Percentiles rank a stretch among this genome's conserved stretches.
Conservation (phyloP, 2,329 filamentous ascomycete species). For the Fusarium tjaetaba region DNA sequence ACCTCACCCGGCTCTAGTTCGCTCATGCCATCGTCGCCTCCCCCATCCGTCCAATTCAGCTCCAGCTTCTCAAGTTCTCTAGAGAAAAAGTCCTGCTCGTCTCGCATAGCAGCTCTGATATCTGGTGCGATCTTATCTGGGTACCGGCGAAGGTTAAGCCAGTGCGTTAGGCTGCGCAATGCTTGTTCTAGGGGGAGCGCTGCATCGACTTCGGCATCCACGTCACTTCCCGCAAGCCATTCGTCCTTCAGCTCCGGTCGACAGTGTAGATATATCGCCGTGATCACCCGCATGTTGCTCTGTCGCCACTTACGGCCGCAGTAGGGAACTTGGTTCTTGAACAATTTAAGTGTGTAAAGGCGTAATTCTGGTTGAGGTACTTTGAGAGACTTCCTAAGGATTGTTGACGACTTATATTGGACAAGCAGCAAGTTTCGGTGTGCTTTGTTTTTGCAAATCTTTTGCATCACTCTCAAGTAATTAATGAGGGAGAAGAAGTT, state of each 20-base stretch:
- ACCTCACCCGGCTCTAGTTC: constrained; percentile 50
- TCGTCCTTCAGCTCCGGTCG: constrained; percentile 92
- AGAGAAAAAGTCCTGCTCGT: constrained; percentile 83
- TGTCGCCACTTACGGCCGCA: constrained; percentile 98
- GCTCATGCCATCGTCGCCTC: constrained; percentile 47
- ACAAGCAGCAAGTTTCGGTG: constrained; percentile 94
- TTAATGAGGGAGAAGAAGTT: constrained; percentile 97
- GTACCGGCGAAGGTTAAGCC: constrained; percentile 88
- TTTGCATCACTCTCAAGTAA: constrained; percentile 95
- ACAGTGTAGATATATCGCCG: constrained; percentile 93
- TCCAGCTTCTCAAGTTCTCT: constrained; percentile 80
- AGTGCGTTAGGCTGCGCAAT: constrained; percentile 87
- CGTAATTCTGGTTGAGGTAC: constrained; percentile 88
- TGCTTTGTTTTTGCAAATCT: constrained; percentile 94
- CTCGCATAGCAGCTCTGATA: constrained; percentile 67
- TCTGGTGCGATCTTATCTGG: constrained; percentile 77
- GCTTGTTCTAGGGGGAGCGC: constrained; percentile 92
- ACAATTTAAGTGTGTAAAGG: constrained; percentile 95
- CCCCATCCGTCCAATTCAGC: constrained; percentile 57
- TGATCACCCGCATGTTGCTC: constrained; percentile 98
- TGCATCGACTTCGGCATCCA: constrained; percentile 94
- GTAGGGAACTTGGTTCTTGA: constrained; percentile 98
- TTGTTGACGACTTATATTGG: constrained; percentile 93
- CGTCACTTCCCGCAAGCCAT: constrained; percentile 90
- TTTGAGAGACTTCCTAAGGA: constrained; percentile 89